phyloP scores from a whole-genome alignment of 805 yeast genomes.

The Saturnispora halmiae region DNA sequence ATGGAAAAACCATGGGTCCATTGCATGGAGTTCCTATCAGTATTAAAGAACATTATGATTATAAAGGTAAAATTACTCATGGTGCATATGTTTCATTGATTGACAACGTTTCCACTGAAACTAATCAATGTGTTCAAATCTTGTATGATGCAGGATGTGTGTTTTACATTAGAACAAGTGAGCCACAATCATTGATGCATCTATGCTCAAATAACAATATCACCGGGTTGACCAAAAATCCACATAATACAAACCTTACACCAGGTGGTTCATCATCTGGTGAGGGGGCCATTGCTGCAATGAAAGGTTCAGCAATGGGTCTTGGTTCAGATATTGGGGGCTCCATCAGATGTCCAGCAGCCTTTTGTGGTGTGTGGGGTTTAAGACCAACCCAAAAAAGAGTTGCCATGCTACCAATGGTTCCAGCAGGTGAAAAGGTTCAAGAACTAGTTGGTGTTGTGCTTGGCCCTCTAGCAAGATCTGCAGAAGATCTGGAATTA shows the following conservation, averaged over 20 bases:
- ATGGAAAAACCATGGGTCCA: conserved; percentile 44
- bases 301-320: conserved; percentile 37
- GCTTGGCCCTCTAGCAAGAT: conserved; percentile 40
- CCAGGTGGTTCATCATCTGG: conserved; percentile 53
- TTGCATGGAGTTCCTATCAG: conserved; percentile 59
- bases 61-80: conserved; percentile 43
- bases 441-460: conserved; percentile 39
- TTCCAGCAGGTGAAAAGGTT: conserved; percentile 34
- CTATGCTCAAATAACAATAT: conserved; percentile 48
- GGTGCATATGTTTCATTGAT: conserved; percentile 38
- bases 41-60: conserved; percentile 47
- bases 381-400: conserved; percentile 43
- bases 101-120: conserved; percentile 33
- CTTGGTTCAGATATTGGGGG: conserved; percentile 38
- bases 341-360: conserved; percentile 47
- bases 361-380: conserved; percentile 42
- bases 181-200: conserved; percentile 49
- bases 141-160: conserved; percentile 47
- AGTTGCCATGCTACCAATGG: conserved; percentile 33
- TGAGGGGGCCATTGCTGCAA: conserved; percentile 40
- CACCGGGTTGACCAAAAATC: conserved; percentile 43
- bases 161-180: conserved; percentile 46
- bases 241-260: conserved; percentile 36
- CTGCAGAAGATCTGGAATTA: conserved; percentile 41
- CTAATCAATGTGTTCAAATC: conserved; percentile 33